phyloP scores from a whole-genome alignment of 2,329 filamentous ascomycete species.

The Claviceps cyperi region DNA sequence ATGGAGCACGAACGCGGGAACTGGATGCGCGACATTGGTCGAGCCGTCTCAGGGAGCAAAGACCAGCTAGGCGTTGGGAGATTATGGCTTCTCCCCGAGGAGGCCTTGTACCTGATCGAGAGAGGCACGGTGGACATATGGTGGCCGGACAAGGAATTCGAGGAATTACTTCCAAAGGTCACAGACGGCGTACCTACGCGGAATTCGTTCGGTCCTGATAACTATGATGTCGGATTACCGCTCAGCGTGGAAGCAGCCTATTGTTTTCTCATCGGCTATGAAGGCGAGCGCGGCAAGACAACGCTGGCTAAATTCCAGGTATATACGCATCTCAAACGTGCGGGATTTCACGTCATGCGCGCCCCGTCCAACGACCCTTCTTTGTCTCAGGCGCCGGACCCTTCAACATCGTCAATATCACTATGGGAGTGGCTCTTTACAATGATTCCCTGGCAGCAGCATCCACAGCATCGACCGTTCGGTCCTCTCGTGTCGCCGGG shows the following conservation, averaged over 20 bases:
- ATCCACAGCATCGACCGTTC: slow-evolving; percentile 19
- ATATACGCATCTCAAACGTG: slow-evolving; percentile 68
- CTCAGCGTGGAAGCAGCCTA: slow-evolving; percentile 88
- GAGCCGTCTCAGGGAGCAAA: slow-evolving; percentile 40
- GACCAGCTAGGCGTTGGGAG: slow-evolving; percentile 42
- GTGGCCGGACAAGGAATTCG: slow-evolving; percentile 52
- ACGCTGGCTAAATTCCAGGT: slow-evolving; percentile 74
- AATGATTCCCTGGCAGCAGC: slow-evolving; percentile 21
- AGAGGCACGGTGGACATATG: slow-evolving; percentile 75
- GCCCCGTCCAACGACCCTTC: slow-evolving; percentile 29
- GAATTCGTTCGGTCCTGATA: slow-evolving; percentile 16
- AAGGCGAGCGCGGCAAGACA: slow-evolving; percentile 44
- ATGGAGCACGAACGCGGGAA: slow-evolving; percentile 59
- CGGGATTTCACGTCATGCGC: slow-evolving; percentile 68
- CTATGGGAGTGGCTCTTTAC: slow-evolving; percentile 42
- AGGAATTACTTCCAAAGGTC: slow-evolving; percentile 29
- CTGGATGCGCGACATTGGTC: slow-evolving; percentile 65
- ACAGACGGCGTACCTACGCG: slow-evolving; percentile 10
- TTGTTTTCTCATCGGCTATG: slow-evolving; percentile 62
- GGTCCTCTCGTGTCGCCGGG: slow-evolving; percentile 49
- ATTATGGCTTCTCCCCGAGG: slow-evolving; percentile 80
- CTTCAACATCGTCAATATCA: slow-evolving; percentile 9
- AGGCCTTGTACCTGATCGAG: slow-evolving; percentile 80
- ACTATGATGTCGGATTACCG: slow-evolving; percentile 54
- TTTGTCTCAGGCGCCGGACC: not conserved